Evolutionary conservation across 164 flowering plant species (phyloP).

Genomic region (Cinnamomum micranthum): DNA sequence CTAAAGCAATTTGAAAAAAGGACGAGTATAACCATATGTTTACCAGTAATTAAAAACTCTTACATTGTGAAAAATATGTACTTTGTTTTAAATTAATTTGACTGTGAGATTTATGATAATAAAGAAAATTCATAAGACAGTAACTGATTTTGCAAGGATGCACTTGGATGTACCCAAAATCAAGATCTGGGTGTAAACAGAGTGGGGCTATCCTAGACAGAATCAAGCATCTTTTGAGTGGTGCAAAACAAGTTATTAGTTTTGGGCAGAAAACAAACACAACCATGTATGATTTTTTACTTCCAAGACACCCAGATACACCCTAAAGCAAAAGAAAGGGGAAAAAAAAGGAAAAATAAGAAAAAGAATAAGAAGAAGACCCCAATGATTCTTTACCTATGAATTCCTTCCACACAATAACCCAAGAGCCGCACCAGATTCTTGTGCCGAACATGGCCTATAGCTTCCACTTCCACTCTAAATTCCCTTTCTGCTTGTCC

Average conservation of each 20-base stretch:
- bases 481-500: slow-evolving; percentile 23
- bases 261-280: background rate
- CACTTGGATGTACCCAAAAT: background rate
- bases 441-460: slow-evolving; percentile 22
- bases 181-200: background rate
- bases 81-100: background rate
- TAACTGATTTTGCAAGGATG: background rate
- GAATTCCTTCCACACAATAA: slow-evolving; percentile 20
- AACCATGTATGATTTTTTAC: background rate
- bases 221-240: background rate
- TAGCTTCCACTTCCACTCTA: slow-evolving; percentile 24
- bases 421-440: slow-evolving; percentile 20
- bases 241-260: background rate
- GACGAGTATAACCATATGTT: background rate
- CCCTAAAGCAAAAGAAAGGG: background rate
- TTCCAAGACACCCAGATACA: background rate
- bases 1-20: background rate
- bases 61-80: background rate
- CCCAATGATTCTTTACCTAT: slow-evolving; percentile 9
- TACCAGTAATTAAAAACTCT: background rate
- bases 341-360: too few species aligned
- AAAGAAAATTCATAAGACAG: background rate
- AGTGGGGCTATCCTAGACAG: background rate
- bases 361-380: too few species aligned
- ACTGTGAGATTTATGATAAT: background rate